Evolutionary conservation across 129 eudicot species (phyloP).

Genomic region (Glebionis coronaria): DNA sequence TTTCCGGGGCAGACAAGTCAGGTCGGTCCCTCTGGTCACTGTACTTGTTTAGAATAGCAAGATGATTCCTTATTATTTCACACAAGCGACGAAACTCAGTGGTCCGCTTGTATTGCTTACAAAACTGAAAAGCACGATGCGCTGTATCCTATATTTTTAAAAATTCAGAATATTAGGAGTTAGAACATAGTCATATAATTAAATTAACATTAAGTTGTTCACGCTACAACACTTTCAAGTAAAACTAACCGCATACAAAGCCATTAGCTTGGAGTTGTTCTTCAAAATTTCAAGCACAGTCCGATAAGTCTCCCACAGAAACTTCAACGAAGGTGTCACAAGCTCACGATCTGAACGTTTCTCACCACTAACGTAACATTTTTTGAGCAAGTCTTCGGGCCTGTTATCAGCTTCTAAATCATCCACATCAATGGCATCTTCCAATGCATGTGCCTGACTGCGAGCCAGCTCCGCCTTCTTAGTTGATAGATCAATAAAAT

Average conservation of each 20-base stretch:
- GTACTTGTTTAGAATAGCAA: constrained; percentile 70
- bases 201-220: too few relatives aligned
- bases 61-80: constrained; percentile 81
- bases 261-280: constrained; percentile 48
- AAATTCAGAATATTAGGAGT: too few relatives aligned
- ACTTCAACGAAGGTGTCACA: constrained; percentile 43
- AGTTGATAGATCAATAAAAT: too few relatives aligned
- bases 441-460: constrained; percentile 70
- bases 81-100: constrained; percentile 45
- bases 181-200: too few relatives aligned
- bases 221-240: too few relatives aligned
- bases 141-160: too few relatives aligned
- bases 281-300: constrained; percentile 64
- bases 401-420: constrained; percentile 1
- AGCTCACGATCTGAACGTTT: too few relatives aligned
- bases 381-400: too few relatives aligned
- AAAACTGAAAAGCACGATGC: too few relatives aligned
- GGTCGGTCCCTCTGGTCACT: constrained; percentile 79
- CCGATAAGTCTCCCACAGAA: constrained; percentile 80
- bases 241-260: too few relatives aligned
- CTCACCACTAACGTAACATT: too few relatives aligned
- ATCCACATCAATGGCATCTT: constrained; percentile 76
- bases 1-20: constrained; percentile 71
- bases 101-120: too few relatives aligned
- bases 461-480: constrained; percentile 75